Evolutionary conservation across 1,139 yeast genomes (phyloP), one percentile per base, ranked within the genome.

Genomic region (Geotrichum restrictum): DNA sequence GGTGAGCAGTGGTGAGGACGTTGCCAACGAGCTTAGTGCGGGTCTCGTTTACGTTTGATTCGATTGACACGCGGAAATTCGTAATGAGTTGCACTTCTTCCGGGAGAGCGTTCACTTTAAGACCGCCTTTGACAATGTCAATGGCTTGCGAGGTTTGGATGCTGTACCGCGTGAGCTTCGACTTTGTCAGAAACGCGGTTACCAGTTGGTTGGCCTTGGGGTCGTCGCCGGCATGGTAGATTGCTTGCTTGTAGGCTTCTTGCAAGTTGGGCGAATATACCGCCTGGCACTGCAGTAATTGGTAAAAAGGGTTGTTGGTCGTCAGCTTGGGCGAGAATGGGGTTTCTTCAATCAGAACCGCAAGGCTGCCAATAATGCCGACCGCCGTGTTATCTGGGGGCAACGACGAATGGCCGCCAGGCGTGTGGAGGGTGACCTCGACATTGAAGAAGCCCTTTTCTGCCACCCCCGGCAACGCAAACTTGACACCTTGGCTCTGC

Each of bases 321-420:
- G 76, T 69, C 54, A 83, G 70, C 21, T 70, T 64, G 2, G 79
- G 69, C 18, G 66, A 64, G 60, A 73, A 81, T 8, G 80, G 80
- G 52, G 76, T 73, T 14, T 64, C 63, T 62, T 84, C 89, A 41
- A 83, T 71, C 34, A 66, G 61, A 21, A 70, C 64, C 19, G 81
- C 73, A 53, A 84, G 68, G 52, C 78, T 78, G 1, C 84, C 74
- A 57, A 82, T 71, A 41, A 85, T 75, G n/a, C 91, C 91, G 64
- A 85, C 83, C n/a, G 83, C 76, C 0, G 88, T 84, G 63, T 83
- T 88, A 56, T 76, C 80, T 5, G 85, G 85, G 10, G 91, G 91
- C n/a, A 78, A 68, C 1, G 86, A 80, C 1, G 89, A 81, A 61
- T 85, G 91, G 1, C 91, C 91, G 49, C 91, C 91, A 8, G 80